These are phyloP conservation scores for Yarrowia osloensis DNA, from an alignment of 805 yeast species.

Conservation along the genomic window DNA sequence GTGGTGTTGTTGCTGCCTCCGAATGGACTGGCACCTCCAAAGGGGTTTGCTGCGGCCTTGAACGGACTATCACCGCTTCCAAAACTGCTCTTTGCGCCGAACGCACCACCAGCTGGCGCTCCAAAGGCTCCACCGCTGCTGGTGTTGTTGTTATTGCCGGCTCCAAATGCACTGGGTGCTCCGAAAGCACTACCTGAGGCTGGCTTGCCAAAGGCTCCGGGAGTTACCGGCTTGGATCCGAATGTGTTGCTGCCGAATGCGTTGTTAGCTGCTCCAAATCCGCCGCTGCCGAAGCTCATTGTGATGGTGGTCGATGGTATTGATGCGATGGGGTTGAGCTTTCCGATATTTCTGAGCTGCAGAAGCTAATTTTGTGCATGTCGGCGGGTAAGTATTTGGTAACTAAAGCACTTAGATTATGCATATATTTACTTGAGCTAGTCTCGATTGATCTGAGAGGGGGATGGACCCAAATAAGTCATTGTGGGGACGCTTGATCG, in stretches of 20 bases:
- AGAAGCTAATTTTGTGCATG: not conserved
- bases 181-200: not conserved
- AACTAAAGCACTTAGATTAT: too few relatives aligned
- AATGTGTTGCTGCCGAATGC: constrained; percentile 7
- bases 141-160: not conserved
- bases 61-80: constrained; percentile 33
- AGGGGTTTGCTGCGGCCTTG: constrained; percentile 12
- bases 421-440: too few relatives aligned
- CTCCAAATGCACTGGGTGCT: not conserved
- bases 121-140: not conserved
- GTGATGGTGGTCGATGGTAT: not conserved
- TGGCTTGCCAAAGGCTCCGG: not conserved
- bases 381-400: too few relatives aligned
- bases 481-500: too few relatives aligned
- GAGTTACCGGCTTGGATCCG: constrained; percentile 6
- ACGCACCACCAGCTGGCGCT: not conserved
- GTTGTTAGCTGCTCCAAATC: not conserved
- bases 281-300: not conserved
- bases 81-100: constrained; percentile 12
- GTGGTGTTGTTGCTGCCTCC: not conserved
- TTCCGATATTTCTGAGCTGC: not conserved
- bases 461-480: too few relatives aligned
- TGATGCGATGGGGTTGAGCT: not conserved
- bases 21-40: constrained; percentile 11
- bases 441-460: too few relatives aligned